phyloP scores from a whole-genome alignment of 1,139 yeast species.

The Saccharomyces hybrid region DNA sequence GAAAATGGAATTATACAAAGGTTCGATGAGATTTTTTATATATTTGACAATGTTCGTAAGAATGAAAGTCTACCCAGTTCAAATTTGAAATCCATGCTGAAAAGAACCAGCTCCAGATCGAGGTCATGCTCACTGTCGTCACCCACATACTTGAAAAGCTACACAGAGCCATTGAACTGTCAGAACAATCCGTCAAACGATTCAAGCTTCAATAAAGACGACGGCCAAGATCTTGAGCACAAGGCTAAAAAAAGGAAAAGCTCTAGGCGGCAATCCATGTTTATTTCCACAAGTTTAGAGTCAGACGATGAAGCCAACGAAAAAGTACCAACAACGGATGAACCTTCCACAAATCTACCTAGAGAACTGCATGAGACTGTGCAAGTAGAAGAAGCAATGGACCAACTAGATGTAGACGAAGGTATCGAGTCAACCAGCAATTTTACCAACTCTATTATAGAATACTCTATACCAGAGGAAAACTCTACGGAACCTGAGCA shows the following conservation, averaged over 20 bases:
- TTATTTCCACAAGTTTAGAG: conserved; percentile 30
- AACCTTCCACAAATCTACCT: neutral
- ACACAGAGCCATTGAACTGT: neutral
- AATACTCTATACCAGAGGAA: conserved; percentile 31
- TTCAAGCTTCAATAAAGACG: conserved; percentile 9
- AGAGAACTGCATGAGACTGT: neutral
- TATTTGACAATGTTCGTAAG: conserved; percentile 34
- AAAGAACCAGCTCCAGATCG: neutral
- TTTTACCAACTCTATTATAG: conserved; percentile 28
- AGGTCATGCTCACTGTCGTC: conserved; percentile 2
- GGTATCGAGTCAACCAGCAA: conserved; percentile 17
- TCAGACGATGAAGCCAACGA: conserved; percentile 1
- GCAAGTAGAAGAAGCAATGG: neutral
- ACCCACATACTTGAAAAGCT: neutral
- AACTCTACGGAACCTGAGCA: conserved; percentile 5
- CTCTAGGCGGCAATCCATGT: conserved; percentile 36
- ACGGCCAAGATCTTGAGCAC: conserved; percentile 7
- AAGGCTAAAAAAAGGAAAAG: conserved; percentile 33
- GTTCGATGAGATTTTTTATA: conserved; percentile 40
- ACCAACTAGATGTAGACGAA: conserved; percentile 5
- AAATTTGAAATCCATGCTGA: neutral
- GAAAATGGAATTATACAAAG: conserved; percentile 39
- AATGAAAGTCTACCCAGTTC: conserved; percentile 32
- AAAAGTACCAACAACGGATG: neutral
- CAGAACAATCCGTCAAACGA: neutral